Evolutionary conservation across 768 basidiomycete genomes (phyloP).

Genomic region (Trichaptum fuscoviolaceum): DNA sequence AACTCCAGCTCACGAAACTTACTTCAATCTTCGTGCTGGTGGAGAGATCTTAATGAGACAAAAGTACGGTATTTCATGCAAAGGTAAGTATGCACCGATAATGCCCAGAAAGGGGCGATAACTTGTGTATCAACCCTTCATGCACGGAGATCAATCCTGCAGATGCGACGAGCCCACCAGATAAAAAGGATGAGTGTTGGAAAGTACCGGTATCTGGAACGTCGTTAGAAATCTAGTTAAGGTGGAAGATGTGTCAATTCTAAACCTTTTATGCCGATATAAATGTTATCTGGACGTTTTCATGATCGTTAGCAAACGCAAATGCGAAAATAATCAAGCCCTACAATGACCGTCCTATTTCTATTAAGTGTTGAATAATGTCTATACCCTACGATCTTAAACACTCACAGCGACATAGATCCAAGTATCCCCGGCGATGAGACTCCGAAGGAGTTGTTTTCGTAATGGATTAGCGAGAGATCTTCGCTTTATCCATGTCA

Average conservation of each 20-base stretch:
- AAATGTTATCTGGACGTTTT: conserved; percentile 46
- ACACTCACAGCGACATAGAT: conserved; percentile 57
- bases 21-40: background rate
- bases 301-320: background rate
- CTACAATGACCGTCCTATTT: background rate
- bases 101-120: conserved; percentile 65
- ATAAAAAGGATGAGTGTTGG: conserved; percentile 60
- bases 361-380: background rate
- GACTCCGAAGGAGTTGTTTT: conserved; percentile 53
- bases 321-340: background rate
- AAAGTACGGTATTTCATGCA: background rate
- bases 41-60: background rate
- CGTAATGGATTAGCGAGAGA: conserved; percentile 33
- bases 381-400: background rate
- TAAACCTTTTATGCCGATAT: conserved; percentile 58
- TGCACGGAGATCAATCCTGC: conserved; percentile 64
- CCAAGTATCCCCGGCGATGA: conserved; percentile 57
- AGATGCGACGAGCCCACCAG: conserved; percentile 57
- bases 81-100: conserved; percentile 38
- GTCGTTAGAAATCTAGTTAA: background rate
- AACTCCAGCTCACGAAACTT: background rate
- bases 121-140: conserved; percentile 50
- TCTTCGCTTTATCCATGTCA: background rate
- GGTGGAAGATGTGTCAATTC: conserved; percentile 5
- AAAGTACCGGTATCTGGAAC: conserved; percentile 46